Conservation (phyloP, 2,329 filamentous ascomycete genomes). For the Anthostomella pinea region DNA sequence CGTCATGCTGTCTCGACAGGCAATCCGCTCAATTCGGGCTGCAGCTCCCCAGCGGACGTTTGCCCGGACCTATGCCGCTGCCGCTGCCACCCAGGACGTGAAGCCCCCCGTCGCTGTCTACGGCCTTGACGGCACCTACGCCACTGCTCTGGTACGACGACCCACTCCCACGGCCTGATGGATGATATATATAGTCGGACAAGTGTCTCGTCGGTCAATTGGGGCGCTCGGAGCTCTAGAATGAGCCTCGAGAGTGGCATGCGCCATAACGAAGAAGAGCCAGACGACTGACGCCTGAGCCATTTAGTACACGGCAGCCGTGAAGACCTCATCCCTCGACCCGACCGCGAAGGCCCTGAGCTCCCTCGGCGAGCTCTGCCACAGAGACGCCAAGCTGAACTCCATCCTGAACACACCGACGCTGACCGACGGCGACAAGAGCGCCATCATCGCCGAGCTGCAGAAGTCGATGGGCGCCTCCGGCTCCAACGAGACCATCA, state of each 20-base stretch:
- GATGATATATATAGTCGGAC: no score
- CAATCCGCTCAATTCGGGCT: conserved; percentile 53
- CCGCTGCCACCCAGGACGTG: conserved; percentile 60
- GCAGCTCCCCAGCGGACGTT: conserved; percentile 58
- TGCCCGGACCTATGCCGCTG: conserved; percentile 66
- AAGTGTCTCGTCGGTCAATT: conserved; percentile 10
- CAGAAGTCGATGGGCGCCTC: conserved; percentile 71
- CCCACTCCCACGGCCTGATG: conserved; percentile 7
- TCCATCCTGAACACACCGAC: conserved; percentile 77
- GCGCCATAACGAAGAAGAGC: conserved; percentile 6
- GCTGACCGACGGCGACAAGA: conserved; percentile 76
- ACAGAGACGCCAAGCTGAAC: conserved; percentile 79
- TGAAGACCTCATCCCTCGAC: conserved; percentile 84
- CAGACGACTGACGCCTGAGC: conserved; percentile 34
- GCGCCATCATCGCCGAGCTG: conserved; percentile 80
- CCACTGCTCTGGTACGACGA: conserved; percentile 86
- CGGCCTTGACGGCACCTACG: conserved; percentile 97
- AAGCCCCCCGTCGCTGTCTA: conserved; percentile 90
- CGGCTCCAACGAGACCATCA: conserved; percentile 74
- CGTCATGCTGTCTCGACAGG: conserved; percentile 61
- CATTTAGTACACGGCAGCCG: conserved; percentile 88
- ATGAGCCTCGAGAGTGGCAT: no score
- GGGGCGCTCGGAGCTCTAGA: no score
- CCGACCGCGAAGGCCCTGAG: conserved; percentile 76
- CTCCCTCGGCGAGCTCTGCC: conserved; percentile 67